Base-by-base conservation (phyloP, 2,329 filamentous ascomycete genomes). In the Aspergillus clavatus region DNA sequence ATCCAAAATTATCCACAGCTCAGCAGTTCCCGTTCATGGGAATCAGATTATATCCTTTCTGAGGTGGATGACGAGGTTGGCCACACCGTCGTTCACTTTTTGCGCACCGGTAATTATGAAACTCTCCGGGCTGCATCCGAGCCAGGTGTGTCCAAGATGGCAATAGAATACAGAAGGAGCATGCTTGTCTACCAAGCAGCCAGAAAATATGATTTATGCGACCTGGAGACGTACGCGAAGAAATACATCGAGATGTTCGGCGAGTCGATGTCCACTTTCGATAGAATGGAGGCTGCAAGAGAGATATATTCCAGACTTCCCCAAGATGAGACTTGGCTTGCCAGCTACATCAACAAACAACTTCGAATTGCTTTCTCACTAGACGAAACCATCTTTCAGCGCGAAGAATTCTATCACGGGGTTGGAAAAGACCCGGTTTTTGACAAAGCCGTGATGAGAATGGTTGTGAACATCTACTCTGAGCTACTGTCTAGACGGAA, bases 61-160 rank as follows among this genome's bases (percentile, higher is more conserved):
- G 23, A 66, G 63, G 47, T 55, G 69, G 11, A 54, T 23, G 51
- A 50, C 18, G 51, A 51, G 40, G 26, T 33, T 12, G 47, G 51
- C 6, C 47, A 56, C 27, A 54, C 53, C 5, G 33, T 56, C 16
- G 38, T 56, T n/a, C 47, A 54, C 46, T 56, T 54, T 26, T 24
- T 54, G 7, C 51, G 48, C 26, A 45, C 47, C 3, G 51, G 48
- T 6, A 26, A 29, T 3, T 56, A 54, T 27, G 43, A 56, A 42
- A 56, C 47, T 3, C 43, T 50, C 5, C 11, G 29, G 5, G 42
- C 16, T 23, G 24, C 42, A 31, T 18, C 36, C 24, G 38, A 45
- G n/a, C 16, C 33, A 22, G 31, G 16, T 33, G n/a, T 18, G 10
- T 42, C 29, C 28, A 7, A 38, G 18, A 16, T 51, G 4, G 40